Evolutionary conservation across 179 eudicot species (phyloP).

Genomic region (Beta lomatogona): DNA sequence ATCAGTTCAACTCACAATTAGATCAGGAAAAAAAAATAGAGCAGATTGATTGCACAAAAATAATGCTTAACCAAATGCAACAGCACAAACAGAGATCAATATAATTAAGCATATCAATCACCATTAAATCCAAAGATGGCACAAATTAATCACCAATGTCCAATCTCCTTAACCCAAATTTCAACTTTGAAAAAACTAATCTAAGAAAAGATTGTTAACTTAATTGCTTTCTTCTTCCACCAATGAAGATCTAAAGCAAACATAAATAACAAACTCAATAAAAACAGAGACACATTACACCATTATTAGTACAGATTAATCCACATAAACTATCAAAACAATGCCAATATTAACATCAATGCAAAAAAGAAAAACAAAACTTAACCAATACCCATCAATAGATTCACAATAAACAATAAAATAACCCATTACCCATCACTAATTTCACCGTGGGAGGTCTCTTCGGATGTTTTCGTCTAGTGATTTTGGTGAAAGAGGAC

Average conservation of each 20-base stretch:
- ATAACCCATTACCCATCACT: neutral
- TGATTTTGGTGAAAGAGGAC: too few relatives aligned
- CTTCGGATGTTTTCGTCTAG: too few relatives aligned
- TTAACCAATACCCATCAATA: constrained; percentile 16
- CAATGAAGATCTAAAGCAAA: neutral
- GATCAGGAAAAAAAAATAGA: neutral
- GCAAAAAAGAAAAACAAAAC: neutral
- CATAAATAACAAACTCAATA: neutral
- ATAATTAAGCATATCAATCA: neutral
- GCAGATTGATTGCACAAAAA: too few relatives aligned
- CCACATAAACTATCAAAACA: constrained; percentile 18
- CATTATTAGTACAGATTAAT: constrained; percentile 2
- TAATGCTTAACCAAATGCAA: constrained; percentile 1
- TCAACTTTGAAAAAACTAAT: neutral
- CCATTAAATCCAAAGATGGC: neutral
- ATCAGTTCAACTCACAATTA: neutral
- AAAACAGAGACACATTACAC: neutral
- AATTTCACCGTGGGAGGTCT: neutral
- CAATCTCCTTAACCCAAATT: neutral
- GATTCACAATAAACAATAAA: constrained; percentile 1
- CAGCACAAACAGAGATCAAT: neutral
- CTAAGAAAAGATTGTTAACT: too few relatives aligned
- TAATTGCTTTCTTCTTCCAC: too few relatives aligned
- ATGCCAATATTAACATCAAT: neutral
- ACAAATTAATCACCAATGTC: neutral